Percentiles rank a stretch among this genome's conserved stretches.
These are phyloP conservation scores for Posidonia australis DNA, from an alignment of 106 monocot species.

Conservation along the genomic window DNA sequence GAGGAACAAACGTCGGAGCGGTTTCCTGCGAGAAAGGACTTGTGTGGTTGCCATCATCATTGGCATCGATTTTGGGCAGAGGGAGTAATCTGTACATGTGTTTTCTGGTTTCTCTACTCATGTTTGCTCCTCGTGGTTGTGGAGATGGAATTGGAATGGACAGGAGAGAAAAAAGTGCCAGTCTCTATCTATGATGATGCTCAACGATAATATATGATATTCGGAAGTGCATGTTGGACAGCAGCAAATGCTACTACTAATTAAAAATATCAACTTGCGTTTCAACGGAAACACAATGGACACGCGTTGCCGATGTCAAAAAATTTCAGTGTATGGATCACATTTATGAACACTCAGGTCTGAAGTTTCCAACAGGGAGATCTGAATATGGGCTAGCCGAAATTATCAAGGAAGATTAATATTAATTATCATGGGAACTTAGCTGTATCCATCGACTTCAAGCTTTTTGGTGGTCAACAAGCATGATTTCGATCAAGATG, in stretches of 20 bases:
- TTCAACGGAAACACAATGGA: neutral
- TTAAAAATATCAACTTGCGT: neutral
- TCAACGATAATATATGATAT: no score
- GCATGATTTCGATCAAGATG: no score
- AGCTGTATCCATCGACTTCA: no score
- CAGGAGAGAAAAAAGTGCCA: neutral
- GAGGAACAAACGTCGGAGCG: neutral
- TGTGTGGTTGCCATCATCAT: neutral
- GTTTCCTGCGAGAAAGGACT: neutral
- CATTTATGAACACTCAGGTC: no score
- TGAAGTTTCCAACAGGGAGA: no score
- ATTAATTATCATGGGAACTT: no score
- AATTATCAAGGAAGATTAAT: no score
- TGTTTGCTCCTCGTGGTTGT: neutral
- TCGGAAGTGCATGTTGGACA: no score
- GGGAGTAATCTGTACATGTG: conserved; percentile 1
- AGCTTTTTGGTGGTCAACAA: no score
- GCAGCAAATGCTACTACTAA: no score
- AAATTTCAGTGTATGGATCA: no score
- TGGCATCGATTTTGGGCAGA: neutral
- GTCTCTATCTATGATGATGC: neutral
- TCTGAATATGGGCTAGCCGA: no score
- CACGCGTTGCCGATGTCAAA: neutral
- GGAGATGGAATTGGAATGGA: neutral
- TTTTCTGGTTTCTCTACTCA: neutral